Percentiles rank a stretch among this genome's conserved stretches.
Conservation (phyloP, 352 stramenopile genomes). For the Globisporangium canariense region DNA sequence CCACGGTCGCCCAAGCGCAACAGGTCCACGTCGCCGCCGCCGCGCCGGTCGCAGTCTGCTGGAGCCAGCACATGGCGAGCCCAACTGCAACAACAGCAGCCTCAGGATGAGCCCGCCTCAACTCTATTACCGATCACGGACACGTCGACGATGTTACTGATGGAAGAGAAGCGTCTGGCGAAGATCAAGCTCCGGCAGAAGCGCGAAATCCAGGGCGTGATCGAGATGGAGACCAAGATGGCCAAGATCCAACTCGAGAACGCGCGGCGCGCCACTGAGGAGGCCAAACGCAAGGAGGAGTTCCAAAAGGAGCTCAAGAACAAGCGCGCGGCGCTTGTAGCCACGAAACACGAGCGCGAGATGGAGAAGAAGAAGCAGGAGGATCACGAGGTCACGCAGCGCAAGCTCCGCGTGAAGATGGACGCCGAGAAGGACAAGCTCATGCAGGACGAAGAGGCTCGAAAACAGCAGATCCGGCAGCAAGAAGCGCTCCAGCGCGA, state of each 20-base stretch:
- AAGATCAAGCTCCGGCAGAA: constrained; percentile 71
- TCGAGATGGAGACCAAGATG: constrained; percentile 76
- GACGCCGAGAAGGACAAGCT: constrained; percentile 49
- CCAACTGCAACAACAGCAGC: not conserved
- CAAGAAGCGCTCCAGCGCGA: constrained; percentile 48
- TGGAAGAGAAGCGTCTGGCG: constrained; percentile 59
- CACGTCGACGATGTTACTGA: constrained; percentile 57
- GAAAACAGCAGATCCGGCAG: constrained; percentile 31
- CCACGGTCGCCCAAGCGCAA: not conserved
- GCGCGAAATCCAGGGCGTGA: constrained; percentile 67
- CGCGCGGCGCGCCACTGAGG: constrained; percentile 41
- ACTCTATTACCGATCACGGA: constrained; percentile 18
- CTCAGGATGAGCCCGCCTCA: not conserved
- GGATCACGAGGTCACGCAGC: constrained; percentile 46
- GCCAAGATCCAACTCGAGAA: constrained; percentile 67
- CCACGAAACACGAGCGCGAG: constrained; percentile 58
- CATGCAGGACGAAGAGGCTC: constrained; percentile 39
- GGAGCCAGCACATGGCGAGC: not conserved
- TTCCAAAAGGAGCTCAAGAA: constrained; percentile 48
- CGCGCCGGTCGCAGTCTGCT: not conserved
- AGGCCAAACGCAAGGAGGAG: constrained; percentile 54
- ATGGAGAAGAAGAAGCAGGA: constrained; percentile 61
- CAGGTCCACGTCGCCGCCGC: not conserved
- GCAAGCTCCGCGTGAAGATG: constrained; percentile 38
- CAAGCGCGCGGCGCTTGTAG: constrained; percentile 43